A percentile compares a stretch with the other conserved stretches of the same genome.
These are phyloP conservation scores for Falciphora oryzae DNA, from an alignment of 2,329 filamentous ascomycete species.

Conservation along the genomic window DNA sequence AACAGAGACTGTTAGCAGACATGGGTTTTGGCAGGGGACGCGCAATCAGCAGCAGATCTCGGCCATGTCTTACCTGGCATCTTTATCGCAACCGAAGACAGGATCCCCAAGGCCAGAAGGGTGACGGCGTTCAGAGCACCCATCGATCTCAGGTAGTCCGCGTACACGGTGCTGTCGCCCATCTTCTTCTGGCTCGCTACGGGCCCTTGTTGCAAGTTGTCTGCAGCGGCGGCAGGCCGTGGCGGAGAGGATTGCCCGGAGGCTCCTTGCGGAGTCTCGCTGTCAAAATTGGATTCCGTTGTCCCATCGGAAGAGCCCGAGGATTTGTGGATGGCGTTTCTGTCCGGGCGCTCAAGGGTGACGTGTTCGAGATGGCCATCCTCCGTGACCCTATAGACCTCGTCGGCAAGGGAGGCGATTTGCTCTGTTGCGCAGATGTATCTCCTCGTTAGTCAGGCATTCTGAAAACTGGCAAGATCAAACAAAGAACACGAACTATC, in stretches of 20 bases:
- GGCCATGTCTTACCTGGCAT: background rate
- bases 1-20: background rate
- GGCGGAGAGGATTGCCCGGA: background rate
- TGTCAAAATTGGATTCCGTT: background rate
- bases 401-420: slow-evolving; percentile 37
- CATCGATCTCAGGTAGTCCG: slow-evolving; percentile 18
- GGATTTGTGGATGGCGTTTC: too few relatives aligned
- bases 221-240: background rate
- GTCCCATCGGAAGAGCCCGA: too few relatives aligned
- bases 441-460: slow-evolving; percentile 33
- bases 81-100: slow-evolving; percentile 2
- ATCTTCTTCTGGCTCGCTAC: background rate
- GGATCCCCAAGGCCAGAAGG: slow-evolving; percentile 11
- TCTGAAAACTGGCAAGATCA: background rate
- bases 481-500: background rate
- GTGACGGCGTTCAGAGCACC: slow-evolving; percentile 5
- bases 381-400: slow-evolving; percentile 27
- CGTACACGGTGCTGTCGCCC: slow-evolving; percentile 13
- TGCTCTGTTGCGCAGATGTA: slow-evolving; percentile 33
- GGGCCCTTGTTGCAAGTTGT: too few relatives aligned
- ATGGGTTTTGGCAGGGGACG: background rate
- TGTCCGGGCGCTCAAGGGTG: too few relatives aligned
- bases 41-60: background rate
- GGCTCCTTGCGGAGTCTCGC: background rate
- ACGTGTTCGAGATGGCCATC: slow-evolving; percentile 6